These are phyloP conservation scores for Quercus suber DNA, from an alignment of 306 rosid genomes.

Conservation along the genomic window DNA sequence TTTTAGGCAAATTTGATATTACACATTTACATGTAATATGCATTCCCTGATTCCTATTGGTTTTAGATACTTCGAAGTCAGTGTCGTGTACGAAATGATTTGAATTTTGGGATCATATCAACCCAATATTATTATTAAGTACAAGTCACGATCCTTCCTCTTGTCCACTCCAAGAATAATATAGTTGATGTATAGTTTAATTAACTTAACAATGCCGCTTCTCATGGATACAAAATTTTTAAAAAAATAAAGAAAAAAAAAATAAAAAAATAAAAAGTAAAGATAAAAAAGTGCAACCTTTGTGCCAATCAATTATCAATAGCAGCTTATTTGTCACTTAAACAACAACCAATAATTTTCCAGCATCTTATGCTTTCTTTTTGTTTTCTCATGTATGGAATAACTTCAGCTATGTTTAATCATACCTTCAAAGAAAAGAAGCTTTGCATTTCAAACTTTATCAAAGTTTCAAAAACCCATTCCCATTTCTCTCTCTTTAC, in stretches of 20 bases:
- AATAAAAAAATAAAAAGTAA: too few species aligned
- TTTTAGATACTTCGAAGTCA: conserved; percentile 22
- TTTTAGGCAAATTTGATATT: not conserved
- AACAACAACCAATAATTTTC: not conserved
- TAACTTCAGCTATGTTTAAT: too few species aligned
- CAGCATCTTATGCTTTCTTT: not conserved
- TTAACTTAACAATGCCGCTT: not conserved
- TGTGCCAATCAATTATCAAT: too few species aligned
- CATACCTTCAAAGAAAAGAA: too few species aligned
- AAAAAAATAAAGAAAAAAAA: too few species aligned
- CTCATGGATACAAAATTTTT: too few species aligned
- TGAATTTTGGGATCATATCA: conserved; percentile 8
- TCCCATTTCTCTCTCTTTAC: too few species aligned
- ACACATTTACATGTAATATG: too few species aligned
- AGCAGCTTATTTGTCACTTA: not conserved
- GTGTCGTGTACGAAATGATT: conserved; percentile 52
- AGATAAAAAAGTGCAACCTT: too few species aligned
- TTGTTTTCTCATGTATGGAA: too few species aligned
- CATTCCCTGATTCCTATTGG: not conserved
- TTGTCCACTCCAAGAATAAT: conserved; percentile 22
- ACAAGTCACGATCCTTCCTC: conserved; percentile 16
- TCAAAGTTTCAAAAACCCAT: too few species aligned
- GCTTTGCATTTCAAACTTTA: too few species aligned
- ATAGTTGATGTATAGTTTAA: not conserved
- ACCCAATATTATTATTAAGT: not conserved